Conservation (phyloP, 768 basidiomycete species). For the Daedalea quercina region DNA sequence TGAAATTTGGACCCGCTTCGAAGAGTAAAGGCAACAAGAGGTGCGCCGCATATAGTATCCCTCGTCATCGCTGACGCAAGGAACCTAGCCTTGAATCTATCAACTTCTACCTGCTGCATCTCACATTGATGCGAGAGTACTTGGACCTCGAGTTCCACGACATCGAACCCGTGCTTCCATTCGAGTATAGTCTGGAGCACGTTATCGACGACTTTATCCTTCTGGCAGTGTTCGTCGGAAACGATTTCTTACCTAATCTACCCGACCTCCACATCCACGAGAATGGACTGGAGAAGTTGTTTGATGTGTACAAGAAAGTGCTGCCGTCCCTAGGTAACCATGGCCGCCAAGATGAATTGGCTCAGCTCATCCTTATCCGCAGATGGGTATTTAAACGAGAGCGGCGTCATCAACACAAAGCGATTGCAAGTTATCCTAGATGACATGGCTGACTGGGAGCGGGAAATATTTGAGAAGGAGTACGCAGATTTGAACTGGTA, state of each 20-base stretch:
- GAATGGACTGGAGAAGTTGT: slow-evolving; percentile 88
- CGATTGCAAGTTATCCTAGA: slow-evolving; percentile 83
- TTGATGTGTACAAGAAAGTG: slow-evolving; percentile 92
- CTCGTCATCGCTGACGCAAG: neutral
- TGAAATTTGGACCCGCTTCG: slow-evolving; percentile 86
- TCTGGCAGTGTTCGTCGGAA: slow-evolving; percentile 94
- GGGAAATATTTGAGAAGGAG: slow-evolving; percentile 88
- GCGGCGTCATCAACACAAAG: slow-evolving; percentile 71
- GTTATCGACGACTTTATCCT: slow-evolving; percentile 98
- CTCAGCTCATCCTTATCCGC: too few species aligned
- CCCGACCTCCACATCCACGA: slow-evolving; percentile 98
- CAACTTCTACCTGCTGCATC: slow-evolving; percentile 92
- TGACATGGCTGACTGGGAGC: slow-evolving; percentile 85
- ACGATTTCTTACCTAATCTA: slow-evolving; percentile 94
- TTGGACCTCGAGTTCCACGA: slow-evolving; percentile 90
- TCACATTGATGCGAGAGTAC: slow-evolving; percentile 94
- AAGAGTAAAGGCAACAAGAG: slow-evolving; percentile 62
- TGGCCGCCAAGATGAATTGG: too few species aligned
- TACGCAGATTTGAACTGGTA: slow-evolving; percentile 88
- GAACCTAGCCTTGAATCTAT: slow-evolving; percentile 55
- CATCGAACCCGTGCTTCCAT: slow-evolving; percentile 59
- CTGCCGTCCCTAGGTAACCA: slow-evolving; percentile 75
- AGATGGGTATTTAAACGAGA: slow-evolving; percentile 94
- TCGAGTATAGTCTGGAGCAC: slow-evolving; percentile 85
- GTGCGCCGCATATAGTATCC: slow-evolving; percentile 25